Evolutionary conservation across 2,329 filamentous ascomycete species (phyloP).

Genomic region (Cadophora luteo-olivacea): DNA sequence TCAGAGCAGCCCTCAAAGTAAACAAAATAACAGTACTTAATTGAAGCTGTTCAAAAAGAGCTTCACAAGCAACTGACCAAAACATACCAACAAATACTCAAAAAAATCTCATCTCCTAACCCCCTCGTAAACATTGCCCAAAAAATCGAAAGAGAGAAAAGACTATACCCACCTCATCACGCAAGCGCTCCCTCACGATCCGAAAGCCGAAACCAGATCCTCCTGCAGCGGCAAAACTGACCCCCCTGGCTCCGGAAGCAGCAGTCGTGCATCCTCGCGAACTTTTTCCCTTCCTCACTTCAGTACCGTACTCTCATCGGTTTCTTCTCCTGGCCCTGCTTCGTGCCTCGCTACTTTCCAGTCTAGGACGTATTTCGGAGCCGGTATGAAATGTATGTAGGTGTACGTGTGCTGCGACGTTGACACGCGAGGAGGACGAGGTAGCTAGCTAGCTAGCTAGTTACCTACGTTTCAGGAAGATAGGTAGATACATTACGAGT

Average conservation of each 20-base stretch:
- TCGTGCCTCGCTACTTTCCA: not conserved
- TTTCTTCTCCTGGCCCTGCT: not conserved
- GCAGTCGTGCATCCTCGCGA: not conserved
- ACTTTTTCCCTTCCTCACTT: not conserved
- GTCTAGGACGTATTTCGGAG: not conserved
- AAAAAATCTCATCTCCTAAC: not conserved
- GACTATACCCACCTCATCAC: too few relatives aligned
- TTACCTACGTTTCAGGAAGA: not conserved
- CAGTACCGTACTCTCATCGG: not conserved
- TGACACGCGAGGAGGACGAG: not conserved
- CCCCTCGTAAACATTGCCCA: too few relatives aligned
- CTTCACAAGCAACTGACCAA: too few relatives aligned
- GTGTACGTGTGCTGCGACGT: not conserved
- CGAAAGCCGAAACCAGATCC: conserved; percentile 10
- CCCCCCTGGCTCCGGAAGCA: not conserved
- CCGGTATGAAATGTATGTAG: not conserved
- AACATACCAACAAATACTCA: not conserved
- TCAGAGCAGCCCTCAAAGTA: too few relatives aligned
- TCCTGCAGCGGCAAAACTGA: conserved; percentile 4
- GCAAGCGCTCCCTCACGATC: not conserved
- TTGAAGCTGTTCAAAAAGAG: too few relatives aligned
- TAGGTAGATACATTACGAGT: not conserved
- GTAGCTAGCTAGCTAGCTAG: not conserved
- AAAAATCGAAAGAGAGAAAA: too few relatives aligned
- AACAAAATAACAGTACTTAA: too few relatives aligned